Conservation (phyloP, 345 rosid genomes). For the Aquilaria sinensis region DNA sequence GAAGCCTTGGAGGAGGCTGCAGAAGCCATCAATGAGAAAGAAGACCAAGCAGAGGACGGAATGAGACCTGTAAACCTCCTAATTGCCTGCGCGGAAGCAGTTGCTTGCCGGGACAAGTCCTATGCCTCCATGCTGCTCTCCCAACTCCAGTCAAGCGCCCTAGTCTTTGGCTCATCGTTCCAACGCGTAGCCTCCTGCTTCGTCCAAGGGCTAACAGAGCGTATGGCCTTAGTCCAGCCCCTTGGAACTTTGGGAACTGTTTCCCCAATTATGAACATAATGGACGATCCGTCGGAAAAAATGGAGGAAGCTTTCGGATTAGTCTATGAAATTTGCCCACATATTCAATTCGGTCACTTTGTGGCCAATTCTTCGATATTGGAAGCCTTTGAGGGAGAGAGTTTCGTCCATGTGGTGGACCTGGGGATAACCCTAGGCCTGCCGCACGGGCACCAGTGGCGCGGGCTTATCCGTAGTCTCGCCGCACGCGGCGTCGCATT, state of each 20-base stretch:
- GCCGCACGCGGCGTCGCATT: slow-evolving; percentile 32
- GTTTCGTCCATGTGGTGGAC: slow-evolving; percentile 61
- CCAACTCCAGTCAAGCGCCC: slow-evolving; percentile 39
- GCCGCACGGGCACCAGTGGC: slow-evolving; percentile 52
- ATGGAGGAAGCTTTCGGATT: slow-evolving; percentile 51
- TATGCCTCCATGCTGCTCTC: slow-evolving; percentile 45
- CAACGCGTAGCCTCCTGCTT: slow-evolving; percentile 70
- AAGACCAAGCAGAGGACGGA: slow-evolving; percentile 33
- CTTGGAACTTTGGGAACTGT: slow-evolving; percentile 26
- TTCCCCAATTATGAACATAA: slow-evolving; percentile 27
- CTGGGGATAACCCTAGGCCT: slow-evolving; percentile 61
- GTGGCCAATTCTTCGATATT: slow-evolving; percentile 46
- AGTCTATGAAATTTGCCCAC: slow-evolving; percentile 57
- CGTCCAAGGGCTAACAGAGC: slow-evolving; percentile 51
- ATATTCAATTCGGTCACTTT: slow-evolving; percentile 53
- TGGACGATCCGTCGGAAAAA: slow-evolving; percentile 32
- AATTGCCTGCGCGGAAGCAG: slow-evolving; percentile 60
- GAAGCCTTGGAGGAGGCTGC: slow-evolving; percentile 50
- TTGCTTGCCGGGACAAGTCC: slow-evolving; percentile 58
- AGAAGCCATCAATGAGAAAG: slow-evolving; percentile 19
- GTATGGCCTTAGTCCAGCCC: slow-evolving; percentile 43
- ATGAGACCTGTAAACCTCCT: slow-evolving; percentile 54
- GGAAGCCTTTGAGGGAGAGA: slow-evolving; percentile 87
- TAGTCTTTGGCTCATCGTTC: slow-evolving; percentile 55
- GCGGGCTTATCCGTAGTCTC: slow-evolving; percentile 46